These are phyloP conservation scores for Aspergillus candidus DNA, from an alignment of 2,329 filamentous ascomycete species.

Conservation along the genomic window DNA sequence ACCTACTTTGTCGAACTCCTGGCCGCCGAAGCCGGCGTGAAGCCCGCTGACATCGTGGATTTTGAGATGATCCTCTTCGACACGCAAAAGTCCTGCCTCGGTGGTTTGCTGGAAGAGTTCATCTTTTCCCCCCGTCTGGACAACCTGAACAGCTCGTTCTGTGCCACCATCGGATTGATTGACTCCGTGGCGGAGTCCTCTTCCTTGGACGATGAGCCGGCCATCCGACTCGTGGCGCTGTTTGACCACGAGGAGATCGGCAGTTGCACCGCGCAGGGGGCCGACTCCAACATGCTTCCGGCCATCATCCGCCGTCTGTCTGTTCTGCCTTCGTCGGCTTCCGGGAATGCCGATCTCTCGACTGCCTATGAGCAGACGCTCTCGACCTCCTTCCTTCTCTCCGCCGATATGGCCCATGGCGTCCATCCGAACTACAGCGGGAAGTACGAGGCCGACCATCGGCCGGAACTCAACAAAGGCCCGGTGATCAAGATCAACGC, in stretches of 20 bases:
- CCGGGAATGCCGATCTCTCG: constrained; percentile 55
- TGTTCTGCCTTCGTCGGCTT: constrained; percentile 60
- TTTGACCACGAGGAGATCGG: constrained; percentile 99
- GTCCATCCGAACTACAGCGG: constrained; percentile 89
- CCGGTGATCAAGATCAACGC: constrained; percentile 98
- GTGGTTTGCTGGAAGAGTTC: constrained; percentile 86
- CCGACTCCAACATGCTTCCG: constrained; percentile 85
- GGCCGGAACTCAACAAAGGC: constrained; percentile 92
- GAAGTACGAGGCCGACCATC: constrained; percentile 88
- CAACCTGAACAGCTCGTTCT: constrained; percentile 95
- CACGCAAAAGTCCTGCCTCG: constrained; percentile 82
- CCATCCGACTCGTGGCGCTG: constrained; percentile 84
- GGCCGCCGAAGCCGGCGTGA: constrained; percentile 67
- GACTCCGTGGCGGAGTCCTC: constrained; percentile 61
- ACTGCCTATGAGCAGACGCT: constrained; percentile 93
- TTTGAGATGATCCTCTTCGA: constrained; percentile 98
- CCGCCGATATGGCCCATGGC: constrained; percentile 95
- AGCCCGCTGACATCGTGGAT: constrained; percentile 69
- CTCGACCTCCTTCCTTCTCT: constrained; percentile 85
- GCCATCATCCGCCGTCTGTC: constrained; percentile 81
- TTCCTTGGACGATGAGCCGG: constrained; percentile 67
- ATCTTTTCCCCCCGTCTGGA: constrained; percentile 94
- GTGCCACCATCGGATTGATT: constrained; percentile 78
- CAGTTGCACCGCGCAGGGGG: constrained; percentile 84
- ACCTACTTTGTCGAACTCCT: constrained; percentile 79